phyloP scores from a whole-genome alignment of 176 grass and related monocot species.

The Oryza nivara region DNA sequence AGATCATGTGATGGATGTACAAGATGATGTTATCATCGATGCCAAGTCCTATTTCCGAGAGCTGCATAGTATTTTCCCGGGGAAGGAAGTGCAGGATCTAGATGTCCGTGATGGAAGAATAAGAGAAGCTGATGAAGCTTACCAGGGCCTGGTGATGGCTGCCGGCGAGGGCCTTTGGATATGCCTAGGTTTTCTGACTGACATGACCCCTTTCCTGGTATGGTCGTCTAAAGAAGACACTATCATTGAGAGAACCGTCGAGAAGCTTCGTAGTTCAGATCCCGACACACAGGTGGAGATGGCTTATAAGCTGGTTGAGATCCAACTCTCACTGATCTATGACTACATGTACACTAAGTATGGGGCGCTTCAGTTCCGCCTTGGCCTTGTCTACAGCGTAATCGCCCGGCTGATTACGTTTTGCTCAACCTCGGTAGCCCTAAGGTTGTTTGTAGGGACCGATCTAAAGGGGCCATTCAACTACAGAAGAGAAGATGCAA shows the following conservation, averaged over 20 bases:
- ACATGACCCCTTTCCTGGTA: not conserved
- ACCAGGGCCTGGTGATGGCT: not conserved
- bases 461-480: too few species aligned
- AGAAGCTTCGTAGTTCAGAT: not conserved
- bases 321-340: constrained; percentile 57
- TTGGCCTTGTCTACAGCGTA: too few species aligned
- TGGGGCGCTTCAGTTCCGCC: too few species aligned
- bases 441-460: too few species aligned
- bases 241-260: not conserved
- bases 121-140: not conserved
- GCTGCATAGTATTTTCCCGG: not conserved
- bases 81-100: too few species aligned
- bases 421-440: too few species aligned
- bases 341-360: constrained; percentile 52
- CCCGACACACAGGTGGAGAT: too few species aligned
- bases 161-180: not conserved
- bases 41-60: not conserved
- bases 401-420: too few species aligned
- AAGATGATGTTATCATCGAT: not conserved
- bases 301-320: constrained; percentile 44
- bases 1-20: too few species aligned
- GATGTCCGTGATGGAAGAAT: too few species aligned
- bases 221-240: not conserved
- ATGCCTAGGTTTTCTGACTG: not conserved
- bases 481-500: too few species aligned